Conservation (phyloP, 805 yeast species). For the Wickerhamomyces subpelliculosus region DNA sequence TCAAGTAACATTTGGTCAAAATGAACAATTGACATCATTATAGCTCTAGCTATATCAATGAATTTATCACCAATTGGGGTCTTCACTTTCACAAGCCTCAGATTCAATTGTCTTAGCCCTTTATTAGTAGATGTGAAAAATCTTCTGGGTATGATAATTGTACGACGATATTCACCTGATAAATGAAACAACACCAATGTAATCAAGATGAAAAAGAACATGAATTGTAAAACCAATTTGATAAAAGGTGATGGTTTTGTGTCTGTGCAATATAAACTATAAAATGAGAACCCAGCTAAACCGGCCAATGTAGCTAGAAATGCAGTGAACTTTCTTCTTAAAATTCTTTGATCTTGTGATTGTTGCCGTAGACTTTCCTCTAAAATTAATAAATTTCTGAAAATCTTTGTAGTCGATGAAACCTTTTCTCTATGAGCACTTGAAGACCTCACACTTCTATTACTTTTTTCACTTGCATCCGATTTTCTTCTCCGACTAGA, state of each 20-base stretch:
- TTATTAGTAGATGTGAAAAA: slow-evolving; percentile 81
- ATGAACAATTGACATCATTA: slow-evolving; percentile 20
- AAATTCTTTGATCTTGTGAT: slow-evolving; percentile 58
- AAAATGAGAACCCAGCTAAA: slow-evolving; percentile 31
- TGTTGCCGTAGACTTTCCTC: slow-evolving; percentile 86
- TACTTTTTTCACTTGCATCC: slow-evolving; percentile 20
- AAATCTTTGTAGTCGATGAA: slow-evolving; percentile 62
- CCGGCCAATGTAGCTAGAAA: slow-evolving; percentile 36
- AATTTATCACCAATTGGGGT: slow-evolving; percentile 30
- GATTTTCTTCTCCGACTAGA: slow-evolving; percentile 16
- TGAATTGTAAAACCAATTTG: slow-evolving; percentile 37
- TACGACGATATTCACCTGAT: slow-evolving; percentile 84
- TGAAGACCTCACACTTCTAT: slow-evolving; percentile 16
- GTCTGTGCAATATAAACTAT: slow-evolving; percentile 32
- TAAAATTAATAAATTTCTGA: slow-evolving; percentile 71
- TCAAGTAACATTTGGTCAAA: slow-evolving; percentile 1
- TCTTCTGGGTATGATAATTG: slow-evolving; percentile 74
- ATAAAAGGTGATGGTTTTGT: slow-evolving; percentile 32
- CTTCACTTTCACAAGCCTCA: slow-evolving; percentile 62
- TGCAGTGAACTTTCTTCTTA: slow-evolving; percentile 41
- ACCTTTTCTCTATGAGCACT: slow-evolving; percentile 19
- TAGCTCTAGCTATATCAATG: slow-evolving; percentile 26
- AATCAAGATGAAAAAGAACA: slow-evolving; percentile 53
- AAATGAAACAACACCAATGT: slow-evolving; percentile 73
- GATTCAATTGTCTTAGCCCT: slow-evolving; percentile 78